Evolutionary conservation across 2,329 filamentous ascomycete genomes (phyloP).

Genomic region (Colletotrichum sp.): DNA sequence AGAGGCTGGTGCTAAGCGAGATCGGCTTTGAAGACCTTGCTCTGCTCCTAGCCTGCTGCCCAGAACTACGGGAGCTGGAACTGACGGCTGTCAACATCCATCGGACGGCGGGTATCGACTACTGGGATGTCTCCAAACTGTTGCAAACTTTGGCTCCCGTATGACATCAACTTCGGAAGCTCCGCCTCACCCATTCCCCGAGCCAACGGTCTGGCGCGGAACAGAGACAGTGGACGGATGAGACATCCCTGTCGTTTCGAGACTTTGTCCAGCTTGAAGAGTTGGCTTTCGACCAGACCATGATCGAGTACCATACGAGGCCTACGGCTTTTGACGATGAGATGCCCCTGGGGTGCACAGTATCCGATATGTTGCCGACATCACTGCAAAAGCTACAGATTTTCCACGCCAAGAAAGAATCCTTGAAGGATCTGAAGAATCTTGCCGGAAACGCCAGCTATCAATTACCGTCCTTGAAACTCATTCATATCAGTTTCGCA

Average conservation of each 20-base stretch:
- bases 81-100: neutral
- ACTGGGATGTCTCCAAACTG: slow-evolving; percentile 8
- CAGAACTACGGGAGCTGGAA: neutral
- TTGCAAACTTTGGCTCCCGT: neutral
- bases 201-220: neutral
- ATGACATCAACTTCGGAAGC: neutral
- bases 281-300: neutral
- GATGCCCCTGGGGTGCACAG: neutral
- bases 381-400: neutral
- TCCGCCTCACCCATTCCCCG: neutral
- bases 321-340: neutral
- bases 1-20: neutral
- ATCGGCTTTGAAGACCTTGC: neutral
- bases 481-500: neutral
- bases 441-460: neutral
- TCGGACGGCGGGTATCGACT: neutral
- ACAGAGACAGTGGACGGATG: neutral
- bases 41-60: slow-evolving; percentile 1
- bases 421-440: neutral
- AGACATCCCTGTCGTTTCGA: neutral
- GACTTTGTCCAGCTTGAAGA: neutral
- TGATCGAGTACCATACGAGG: neutral
- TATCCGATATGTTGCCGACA: neutral
- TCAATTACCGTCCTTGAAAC: neutral
- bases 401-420: neutral